These are phyloP conservation scores for Pseudohalonectria lignicola DNA, from an alignment of 2,329 filamentous ascomycete genomes.

Conservation along the genomic window DNA sequence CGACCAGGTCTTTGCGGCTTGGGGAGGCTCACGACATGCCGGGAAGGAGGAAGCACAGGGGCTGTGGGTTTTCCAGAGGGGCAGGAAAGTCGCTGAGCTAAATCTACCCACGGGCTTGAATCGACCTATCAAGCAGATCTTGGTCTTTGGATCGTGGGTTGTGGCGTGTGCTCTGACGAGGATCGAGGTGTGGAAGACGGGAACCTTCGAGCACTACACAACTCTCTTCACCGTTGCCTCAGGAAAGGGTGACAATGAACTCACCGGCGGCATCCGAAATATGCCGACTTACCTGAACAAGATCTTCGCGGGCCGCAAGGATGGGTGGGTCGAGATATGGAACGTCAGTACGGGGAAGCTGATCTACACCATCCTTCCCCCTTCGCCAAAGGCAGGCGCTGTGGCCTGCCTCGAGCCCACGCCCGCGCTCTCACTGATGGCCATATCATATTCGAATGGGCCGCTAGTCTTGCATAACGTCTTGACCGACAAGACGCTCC, in stretches of 20 bases:
- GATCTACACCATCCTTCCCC: conserved; percentile 79
- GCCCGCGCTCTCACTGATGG: conserved; percentile 73
- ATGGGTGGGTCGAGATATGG: conserved; percentile 94
- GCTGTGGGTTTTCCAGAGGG: conserved; percentile 85
- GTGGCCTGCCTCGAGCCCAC: conserved; percentile 83
- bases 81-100: conserved; percentile 71
- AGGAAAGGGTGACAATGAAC: conserved; percentile 48
- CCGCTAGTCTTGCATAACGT: conserved; percentile 74
- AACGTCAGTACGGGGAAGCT: conserved; percentile 88
- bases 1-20: conserved; percentile 78
- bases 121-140: conserved; percentile 64
- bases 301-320: conserved; percentile 75
- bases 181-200: conserved; percentile 81
- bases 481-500: conserved; percentile 60
- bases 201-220: conserved; percentile 78
- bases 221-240: conserved; percentile 55
- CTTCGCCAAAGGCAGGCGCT: conserved; percentile 58
- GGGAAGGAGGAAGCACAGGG: conserved; percentile 44
- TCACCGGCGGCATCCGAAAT: conserved; percentile 70
- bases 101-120: conserved; percentile 52
- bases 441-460: conserved; percentile 77
- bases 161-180: conserved; percentile 65
- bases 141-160: conserved; percentile 87
- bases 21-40: conserved; percentile 47
- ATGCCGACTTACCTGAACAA: conserved; percentile 98